A percentile compares a stretch with the other conserved stretches of the same genome.
phyloP scores from a whole-genome alignment of 441 rosid species.

The Capsella rubella region DNA sequence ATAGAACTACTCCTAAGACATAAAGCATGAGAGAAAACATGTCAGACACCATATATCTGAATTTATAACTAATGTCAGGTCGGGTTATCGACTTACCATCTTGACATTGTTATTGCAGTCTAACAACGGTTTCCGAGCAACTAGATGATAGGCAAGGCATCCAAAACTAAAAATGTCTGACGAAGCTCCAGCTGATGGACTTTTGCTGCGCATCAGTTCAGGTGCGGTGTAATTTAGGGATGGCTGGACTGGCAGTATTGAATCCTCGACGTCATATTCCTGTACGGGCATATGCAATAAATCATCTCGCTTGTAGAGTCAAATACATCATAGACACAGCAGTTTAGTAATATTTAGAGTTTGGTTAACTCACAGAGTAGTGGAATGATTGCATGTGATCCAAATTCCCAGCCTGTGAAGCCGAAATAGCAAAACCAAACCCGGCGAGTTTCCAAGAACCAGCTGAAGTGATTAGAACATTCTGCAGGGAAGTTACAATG shows the following conservation, averaged over 20 bases:
- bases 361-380: conserved; percentile 68
- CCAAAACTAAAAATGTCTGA: conserved; percentile 96
- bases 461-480: conserved; percentile 80
- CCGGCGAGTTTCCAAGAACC: conserved; percentile 99
- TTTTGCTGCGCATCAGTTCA: conserved; percentile 79
- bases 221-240: conserved; percentile 93
- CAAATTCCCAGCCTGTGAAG: conserved; percentile 67
- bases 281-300: conserved; percentile 37
- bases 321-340: background rate
- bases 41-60: conserved; percentile 1
- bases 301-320: conserved; percentile 10
- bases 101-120: conserved; percentile 96
- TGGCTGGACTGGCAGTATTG: conserved; percentile 91
- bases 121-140: conserved; percentile 87
- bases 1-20: background rate
- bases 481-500: conserved; percentile 53
- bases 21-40: conserved; percentile 7
- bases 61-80: conserved; percentile 9
- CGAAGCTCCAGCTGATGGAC: conserved; percentile 68
- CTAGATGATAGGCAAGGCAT: conserved; percentile 90
- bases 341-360: background rate
- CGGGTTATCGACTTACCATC: conserved; percentile 62
- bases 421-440: conserved; percentile 84
- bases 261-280: conserved; percentile 98
- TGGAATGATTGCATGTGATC: conserved; percentile 73